A percentile compares a stretch with the other conserved stretches of the same genome.
Conservation (phyloP, 2,329 filamentous ascomycete species). For the Diaporthe aspalathi region DNA sequence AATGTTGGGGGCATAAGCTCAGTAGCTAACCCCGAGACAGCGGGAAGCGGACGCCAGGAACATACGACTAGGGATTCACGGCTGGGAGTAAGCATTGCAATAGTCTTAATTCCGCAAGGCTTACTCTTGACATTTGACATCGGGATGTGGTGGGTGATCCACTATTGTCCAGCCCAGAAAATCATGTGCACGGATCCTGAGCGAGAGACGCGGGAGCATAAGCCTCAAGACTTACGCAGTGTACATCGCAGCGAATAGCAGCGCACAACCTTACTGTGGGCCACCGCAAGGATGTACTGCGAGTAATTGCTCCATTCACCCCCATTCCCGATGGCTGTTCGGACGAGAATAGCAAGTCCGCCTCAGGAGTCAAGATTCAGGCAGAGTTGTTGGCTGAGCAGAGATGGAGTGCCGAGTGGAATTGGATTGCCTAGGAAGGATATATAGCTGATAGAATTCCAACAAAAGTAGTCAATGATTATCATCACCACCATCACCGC, state of each 20-base stretch:
- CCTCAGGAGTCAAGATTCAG: conserved; percentile 19
- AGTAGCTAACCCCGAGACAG: not conserved
- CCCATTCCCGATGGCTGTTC: conserved; percentile 3
- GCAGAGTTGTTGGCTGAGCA: conserved; percentile 6
- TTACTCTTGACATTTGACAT: not conserved
- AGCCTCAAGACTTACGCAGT: conserved; percentile 25
- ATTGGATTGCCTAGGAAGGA: not conserved
- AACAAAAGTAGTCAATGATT: not conserved
- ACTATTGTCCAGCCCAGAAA: conserved; percentile 6
- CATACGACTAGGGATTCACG: not conserved
- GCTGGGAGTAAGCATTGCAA: not conserved
- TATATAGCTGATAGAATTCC: conserved; percentile 12
- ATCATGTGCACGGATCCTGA: conserved; percentile 16
- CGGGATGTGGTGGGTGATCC: conserved; percentile 3
- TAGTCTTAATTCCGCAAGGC: not conserved
- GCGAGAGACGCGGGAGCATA: conserved; percentile 4
- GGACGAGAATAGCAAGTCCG: conserved; percentile 16
- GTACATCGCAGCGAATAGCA: conserved; percentile 14
- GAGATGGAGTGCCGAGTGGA: not conserved
- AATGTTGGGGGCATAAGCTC: not conserved
- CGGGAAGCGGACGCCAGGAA: not conserved
- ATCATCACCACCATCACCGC: conserved; percentile 1
- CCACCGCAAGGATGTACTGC: not conserved
- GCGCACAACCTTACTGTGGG: not conserved
- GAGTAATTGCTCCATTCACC: conserved; percentile 12